phyloP scores from a whole-genome alignment of 768 basidiomycete genomes.

The Royoungia palumana region DNA sequence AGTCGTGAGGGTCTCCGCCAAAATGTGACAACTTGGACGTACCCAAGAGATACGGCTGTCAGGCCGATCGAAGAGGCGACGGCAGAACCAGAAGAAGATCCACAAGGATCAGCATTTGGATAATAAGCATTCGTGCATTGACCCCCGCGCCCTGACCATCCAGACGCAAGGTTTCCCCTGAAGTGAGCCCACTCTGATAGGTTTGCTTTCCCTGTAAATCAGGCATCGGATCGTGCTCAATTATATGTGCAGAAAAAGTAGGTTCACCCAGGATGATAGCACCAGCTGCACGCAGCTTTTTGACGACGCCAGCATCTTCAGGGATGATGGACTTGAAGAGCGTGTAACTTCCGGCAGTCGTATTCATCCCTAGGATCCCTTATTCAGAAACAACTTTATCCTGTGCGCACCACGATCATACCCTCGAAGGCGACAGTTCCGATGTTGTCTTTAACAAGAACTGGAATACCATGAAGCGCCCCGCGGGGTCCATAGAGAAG shows the following conservation, averaged over 20 bases:
- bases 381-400: background rate
- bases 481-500: slow-evolving; percentile 26
- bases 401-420: background rate
- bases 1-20: background rate
- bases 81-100: slow-evolving; percentile 59
- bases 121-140: slow-evolving; percentile 51
- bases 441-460: slow-evolving; percentile 36
- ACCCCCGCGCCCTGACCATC: slow-evolving; percentile 57
- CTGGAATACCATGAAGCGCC: slow-evolving; percentile 38
- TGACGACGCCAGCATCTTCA: slow-evolving; percentile 34
- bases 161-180: slow-evolving; percentile 43
- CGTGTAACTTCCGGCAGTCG: slow-evolving; percentile 39
- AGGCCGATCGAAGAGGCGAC: slow-evolving; percentile 52
- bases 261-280: slow-evolving; percentile 34
- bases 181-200: slow-evolving; percentile 54
- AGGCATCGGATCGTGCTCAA: background rate
- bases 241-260: background rate
- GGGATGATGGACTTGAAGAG: slow-evolving; percentile 34
- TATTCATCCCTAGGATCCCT: slow-evolving; percentile 36
- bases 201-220: slow-evolving; percentile 47
- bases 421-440: slow-evolving; percentile 31
- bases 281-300: slow-evolving; percentile 30
- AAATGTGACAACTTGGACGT: background rate
- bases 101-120: slow-evolving; percentile 51
- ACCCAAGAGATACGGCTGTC: slow-evolving; percentile 44